Conservation (phyloP, 805 yeast species). For the Lipomyces lipofer region DNA sequence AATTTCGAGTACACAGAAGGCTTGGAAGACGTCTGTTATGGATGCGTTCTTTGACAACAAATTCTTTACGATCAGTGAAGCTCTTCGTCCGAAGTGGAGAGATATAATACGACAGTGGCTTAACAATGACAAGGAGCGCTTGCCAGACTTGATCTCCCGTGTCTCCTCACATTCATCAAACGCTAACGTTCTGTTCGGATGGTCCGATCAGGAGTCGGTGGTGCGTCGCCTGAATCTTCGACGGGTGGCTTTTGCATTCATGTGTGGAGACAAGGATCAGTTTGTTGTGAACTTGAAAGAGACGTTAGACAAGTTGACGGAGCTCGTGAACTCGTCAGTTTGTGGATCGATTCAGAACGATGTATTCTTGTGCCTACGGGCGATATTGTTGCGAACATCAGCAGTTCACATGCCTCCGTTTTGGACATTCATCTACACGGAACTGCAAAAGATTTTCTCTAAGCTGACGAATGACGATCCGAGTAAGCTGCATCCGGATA, state of each 20-base stretch:
- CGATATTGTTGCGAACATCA: constrained; percentile 60
- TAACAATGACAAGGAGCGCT: constrained; percentile 58
- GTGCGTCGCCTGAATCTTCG: constrained; percentile 55
- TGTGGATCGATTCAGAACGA: constrained; percentile 45
- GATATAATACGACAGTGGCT: constrained; percentile 64
- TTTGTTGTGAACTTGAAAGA: constrained; percentile 51
- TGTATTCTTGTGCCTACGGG: constrained; percentile 61
- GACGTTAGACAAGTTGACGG: constrained; percentile 52
- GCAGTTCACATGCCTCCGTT: constrained; percentile 63
- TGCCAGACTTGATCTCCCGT: constrained; percentile 51
- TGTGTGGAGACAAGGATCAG: constrained; percentile 62
- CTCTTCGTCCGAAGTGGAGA: constrained; percentile 51
- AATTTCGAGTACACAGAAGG: constrained; percentile 45
- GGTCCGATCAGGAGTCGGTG: constrained; percentile 70
- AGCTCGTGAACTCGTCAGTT: constrained; percentile 35
- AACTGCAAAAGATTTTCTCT: constrained; percentile 55
- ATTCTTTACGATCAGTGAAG: constrained; percentile 49
- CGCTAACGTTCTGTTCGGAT: constrained; percentile 64
- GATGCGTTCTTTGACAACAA: constrained; percentile 65
- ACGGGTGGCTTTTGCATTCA: constrained; percentile 62
- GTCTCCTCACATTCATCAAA: constrained; percentile 51
- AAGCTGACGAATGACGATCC: constrained; percentile 37
- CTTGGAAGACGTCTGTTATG: constrained; percentile 63
- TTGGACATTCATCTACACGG: constrained; percentile 69
- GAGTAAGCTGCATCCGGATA: constrained; percentile 40